Conservation (phyloP, 2,329 filamentous ascomycete genomes). For the Verticillium nubilum region DNA sequence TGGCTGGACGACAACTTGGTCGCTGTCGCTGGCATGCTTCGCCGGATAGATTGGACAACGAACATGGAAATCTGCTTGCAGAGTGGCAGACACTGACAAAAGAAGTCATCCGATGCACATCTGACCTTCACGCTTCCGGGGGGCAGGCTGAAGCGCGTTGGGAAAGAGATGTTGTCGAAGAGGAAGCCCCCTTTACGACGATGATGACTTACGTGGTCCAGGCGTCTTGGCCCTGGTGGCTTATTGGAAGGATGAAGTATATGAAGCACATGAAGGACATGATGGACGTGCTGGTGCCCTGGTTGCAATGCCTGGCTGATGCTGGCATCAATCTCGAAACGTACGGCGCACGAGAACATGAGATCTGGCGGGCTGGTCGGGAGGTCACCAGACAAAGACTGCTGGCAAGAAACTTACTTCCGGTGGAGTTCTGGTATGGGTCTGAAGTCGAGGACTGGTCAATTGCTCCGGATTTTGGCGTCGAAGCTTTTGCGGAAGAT, state of each 20-base stretch:
- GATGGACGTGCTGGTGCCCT: neutral
- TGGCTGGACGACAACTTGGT: neutral
- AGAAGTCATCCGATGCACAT: neutral
- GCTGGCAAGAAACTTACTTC: neutral
- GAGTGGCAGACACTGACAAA: neutral
- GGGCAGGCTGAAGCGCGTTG: neutral
- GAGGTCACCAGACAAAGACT: neutral
- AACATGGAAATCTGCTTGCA: too few species aligned
- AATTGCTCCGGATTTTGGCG: neutral
- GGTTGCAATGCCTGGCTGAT: neutral
- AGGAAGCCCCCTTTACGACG: neutral
- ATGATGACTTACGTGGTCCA: neutral
- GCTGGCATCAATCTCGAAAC: neutral
- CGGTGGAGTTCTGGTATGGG: neutral
- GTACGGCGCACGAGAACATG: neutral
- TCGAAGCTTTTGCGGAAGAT: neutral
- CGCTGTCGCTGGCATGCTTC: too few species aligned
- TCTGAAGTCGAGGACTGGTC: neutral
- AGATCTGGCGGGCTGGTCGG: neutral
- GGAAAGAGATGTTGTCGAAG: neutral
- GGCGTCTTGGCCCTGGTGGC: neutral
- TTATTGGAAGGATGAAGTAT: too few species aligned
- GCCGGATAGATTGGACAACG: too few species aligned
- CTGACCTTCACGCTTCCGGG: neutral
- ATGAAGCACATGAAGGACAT: neutral